Conservation (phyloP, 257 asterid species). For the Echites panduratus region DNA sequence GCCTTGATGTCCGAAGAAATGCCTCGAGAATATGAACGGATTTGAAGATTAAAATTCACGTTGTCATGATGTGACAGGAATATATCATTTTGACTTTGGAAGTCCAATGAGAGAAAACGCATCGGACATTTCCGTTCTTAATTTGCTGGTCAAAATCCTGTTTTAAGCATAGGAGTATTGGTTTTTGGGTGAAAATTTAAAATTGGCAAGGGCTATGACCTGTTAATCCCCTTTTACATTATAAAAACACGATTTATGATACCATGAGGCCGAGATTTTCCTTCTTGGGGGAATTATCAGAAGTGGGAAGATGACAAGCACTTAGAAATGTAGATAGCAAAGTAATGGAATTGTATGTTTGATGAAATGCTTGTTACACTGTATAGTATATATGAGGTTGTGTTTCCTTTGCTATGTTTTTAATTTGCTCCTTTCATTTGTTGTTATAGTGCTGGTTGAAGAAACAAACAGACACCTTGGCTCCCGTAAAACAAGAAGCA, state of each 20-base stretch:
- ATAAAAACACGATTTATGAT: too few relatives aligned
- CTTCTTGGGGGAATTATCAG: too few relatives aligned
- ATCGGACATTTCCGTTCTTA: not conserved
- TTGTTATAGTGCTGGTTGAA: slow-evolving; percentile 87
- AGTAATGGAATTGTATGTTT: too few relatives aligned
- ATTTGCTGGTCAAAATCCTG: not conserved
- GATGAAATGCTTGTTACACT: not conserved
- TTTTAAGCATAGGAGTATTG: too few relatives aligned
- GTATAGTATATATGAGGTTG: not conserved
- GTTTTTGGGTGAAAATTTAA: too few relatives aligned
- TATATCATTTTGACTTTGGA: not conserved
- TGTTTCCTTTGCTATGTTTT: slow-evolving; percentile 7
- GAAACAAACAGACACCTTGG: slow-evolving; percentile 73
- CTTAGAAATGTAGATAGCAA: not conserved
- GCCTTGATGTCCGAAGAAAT: not conserved
- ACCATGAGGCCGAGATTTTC: too few relatives aligned
- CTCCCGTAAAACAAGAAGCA: slow-evolving; percentile 51
- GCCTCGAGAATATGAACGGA: not conserved
- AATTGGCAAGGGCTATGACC: too few relatives aligned
- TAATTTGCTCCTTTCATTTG: slow-evolving; percentile 15
- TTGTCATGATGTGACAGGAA: not conserved
- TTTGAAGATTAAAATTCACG: not conserved
- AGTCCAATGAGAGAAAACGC: not conserved
- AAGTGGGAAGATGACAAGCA: too few relatives aligned
- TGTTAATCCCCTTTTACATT: too few relatives aligned